Conservation (phyloP, 768 basidiomycete species). For the Rhodotorula paludigena region DNA sequence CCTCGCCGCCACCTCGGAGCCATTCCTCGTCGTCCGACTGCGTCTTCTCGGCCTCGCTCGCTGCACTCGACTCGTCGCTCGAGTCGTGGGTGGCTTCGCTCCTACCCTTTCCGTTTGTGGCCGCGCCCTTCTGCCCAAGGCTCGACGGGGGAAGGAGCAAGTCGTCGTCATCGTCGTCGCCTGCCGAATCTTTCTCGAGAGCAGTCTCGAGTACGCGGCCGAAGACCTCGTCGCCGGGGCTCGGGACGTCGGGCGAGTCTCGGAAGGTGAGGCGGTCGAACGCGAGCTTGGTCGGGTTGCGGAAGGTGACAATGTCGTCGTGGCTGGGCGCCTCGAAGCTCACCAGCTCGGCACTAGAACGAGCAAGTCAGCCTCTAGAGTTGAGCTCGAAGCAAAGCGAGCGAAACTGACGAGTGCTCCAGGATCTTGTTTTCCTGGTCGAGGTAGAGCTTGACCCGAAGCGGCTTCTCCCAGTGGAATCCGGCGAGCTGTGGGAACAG, state of each 20-base stretch:
- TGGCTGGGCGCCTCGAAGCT: neutral
- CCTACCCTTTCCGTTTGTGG: neutral
- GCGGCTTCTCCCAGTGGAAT: conserved; percentile 7
- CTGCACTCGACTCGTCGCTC: neutral
- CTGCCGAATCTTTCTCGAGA: neutral
- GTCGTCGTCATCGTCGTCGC: conserved; percentile 1
- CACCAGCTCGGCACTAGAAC: neutral
- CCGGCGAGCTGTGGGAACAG: neutral
- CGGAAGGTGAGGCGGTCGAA: conserved; percentile 16
- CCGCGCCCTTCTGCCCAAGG: neutral
- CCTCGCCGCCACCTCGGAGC: conserved; percentile 4
- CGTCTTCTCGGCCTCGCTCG: neutral
- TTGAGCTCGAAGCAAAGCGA: neutral
- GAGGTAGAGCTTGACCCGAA: conserved; percentile 17
- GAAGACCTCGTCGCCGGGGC: conserved; percentile 3
- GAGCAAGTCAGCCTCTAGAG: neutral
- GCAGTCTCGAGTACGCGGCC: neutral
- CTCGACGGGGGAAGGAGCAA: neutral
- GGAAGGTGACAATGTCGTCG: neutral
- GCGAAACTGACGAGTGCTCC: neutral
- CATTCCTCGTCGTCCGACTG: conserved; percentile 18
- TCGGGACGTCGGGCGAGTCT: neutral
- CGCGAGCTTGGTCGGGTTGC: conserved; percentile 12
- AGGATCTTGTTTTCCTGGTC: neutral
- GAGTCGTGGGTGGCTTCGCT: too few relatives aligned